Evolutionary conservation across 257 asterid species (phyloP).

Genomic region (Nicotiana benthamiana): DNA sequence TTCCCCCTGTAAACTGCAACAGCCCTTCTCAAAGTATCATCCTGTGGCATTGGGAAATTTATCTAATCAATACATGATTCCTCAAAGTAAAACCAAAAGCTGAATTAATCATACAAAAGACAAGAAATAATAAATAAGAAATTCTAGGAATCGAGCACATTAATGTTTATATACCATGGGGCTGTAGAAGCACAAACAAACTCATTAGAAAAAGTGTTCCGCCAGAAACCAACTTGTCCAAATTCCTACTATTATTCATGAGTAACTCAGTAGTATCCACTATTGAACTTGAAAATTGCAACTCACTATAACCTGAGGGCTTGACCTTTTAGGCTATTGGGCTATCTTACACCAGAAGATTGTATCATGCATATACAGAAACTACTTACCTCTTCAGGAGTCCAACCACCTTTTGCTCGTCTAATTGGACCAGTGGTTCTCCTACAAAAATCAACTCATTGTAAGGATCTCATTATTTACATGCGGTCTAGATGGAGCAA

Average conservation of each 20-base stretch:
- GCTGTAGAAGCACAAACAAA: not conserved
- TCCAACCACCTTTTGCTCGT: slow-evolving; percentile 99
- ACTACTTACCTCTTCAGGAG: slow-evolving; percentile 78
- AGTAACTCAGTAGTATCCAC: not conserved
- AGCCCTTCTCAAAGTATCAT: slow-evolving; percentile 66
- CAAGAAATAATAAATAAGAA: not conserved
- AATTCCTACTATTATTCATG: not conserved
- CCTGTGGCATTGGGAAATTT: slow-evolving; percentile 31
- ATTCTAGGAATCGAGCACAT: not conserved
- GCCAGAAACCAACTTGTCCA: not conserved
- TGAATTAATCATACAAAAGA: not conserved
- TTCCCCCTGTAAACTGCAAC: slow-evolving; percentile 76
- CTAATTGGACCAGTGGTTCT: slow-evolving; percentile 94
- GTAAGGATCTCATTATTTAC: not conserved
- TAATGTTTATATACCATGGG: not conserved
- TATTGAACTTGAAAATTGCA: not conserved
- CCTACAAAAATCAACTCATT: slow-evolving; percentile 31
- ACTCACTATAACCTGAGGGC: not conserved
- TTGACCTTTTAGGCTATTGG: not conserved
- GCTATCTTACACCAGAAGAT: not conserved
- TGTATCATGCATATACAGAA: not conserved
- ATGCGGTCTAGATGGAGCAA: not conserved
- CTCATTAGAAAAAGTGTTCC: not conserved
- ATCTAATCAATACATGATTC: not conserved
- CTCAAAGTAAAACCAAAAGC: not conserved